Evolutionary conservation across 2,329 filamentous ascomycete species (phyloP).

Genomic region (Cladophialophora carrionii): DNA sequence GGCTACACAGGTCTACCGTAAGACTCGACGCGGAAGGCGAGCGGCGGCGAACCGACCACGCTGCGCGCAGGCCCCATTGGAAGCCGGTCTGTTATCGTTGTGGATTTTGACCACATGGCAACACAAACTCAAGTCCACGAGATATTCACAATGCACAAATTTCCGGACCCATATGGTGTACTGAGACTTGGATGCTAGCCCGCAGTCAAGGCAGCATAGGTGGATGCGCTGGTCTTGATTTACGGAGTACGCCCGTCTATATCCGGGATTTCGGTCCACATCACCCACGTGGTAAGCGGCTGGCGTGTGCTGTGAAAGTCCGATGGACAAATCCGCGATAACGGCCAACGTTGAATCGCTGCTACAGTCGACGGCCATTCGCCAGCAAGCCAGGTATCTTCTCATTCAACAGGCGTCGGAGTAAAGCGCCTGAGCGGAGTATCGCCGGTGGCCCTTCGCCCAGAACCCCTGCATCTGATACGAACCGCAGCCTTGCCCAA

Average conservation of each 20-base stretch:
- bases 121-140: background rate
- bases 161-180: background rate
- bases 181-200: background rate
- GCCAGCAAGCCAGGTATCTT: background rate
- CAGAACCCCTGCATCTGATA: background rate
- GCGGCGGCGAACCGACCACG: background rate
- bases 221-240: background rate
- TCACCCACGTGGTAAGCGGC: background rate
- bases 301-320: background rate
- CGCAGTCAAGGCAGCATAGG: background rate
- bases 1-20: background rate
- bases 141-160: background rate
- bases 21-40: background rate
- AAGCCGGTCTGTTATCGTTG: background rate
- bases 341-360: background rate
- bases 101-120: background rate
- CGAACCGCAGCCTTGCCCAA: background rate
- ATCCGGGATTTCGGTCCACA: background rate
- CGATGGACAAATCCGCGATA: slow-evolving; percentile 13
- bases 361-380: background rate
- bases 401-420: background rate
- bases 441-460: background rate
- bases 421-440: slow-evolving; percentile 5
- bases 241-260: background rate
- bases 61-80: too few species aligned